Evolutionary conservation across 345 rosid genomes (phyloP), one percentile per base, ranked within the genome.

Genomic region (Moricandia moricandioides): DNA sequence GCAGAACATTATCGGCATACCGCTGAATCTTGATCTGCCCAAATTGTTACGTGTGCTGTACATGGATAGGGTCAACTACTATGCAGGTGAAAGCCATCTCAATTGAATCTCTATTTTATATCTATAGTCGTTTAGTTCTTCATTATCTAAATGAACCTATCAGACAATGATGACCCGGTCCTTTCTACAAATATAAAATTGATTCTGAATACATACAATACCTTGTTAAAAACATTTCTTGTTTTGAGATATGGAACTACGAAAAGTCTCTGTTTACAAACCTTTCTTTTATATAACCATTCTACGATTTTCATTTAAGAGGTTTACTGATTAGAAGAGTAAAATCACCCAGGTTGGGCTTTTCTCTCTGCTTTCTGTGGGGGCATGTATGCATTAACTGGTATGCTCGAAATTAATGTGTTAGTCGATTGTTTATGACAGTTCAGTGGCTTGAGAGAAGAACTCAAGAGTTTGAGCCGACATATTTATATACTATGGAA

Each of bases 401-500:
- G 40, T 24, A 14, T 31, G 8, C 7, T 35, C 66, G 30, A 17
- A 40, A 62, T 21, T 70, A 26, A n/a, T 72, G 39, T 18, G 49
- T 10, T 49, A 29, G 45, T 68, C 61, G 49, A 51, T 78, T 10
- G 70, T 73, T 74, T 39, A 73, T 70, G 34, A 26, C 94, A 92
- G 98, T 86, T 80, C 85, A 78, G 54, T 88, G 95, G 90, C 93
- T 89, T 67, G 99, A 92, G 83, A 82, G 81, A 67, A 87, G 82
- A 82, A 88, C 85, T 78, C 86, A 88, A 81, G 92, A 82, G 58
- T 92, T 88, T 84, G 99, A 92, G 75, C 97, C 99, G 65, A 85
- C 89, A 55, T 95, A 90, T 81, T 73, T 95, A 59, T 95, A 92
- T 83, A 89, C 97, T 39, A 87, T 84, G 88, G 98, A 95, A 74